Conservation (phyloP, 1,284 basidiomycete species). For the Leccinum angustisporum region DNA sequence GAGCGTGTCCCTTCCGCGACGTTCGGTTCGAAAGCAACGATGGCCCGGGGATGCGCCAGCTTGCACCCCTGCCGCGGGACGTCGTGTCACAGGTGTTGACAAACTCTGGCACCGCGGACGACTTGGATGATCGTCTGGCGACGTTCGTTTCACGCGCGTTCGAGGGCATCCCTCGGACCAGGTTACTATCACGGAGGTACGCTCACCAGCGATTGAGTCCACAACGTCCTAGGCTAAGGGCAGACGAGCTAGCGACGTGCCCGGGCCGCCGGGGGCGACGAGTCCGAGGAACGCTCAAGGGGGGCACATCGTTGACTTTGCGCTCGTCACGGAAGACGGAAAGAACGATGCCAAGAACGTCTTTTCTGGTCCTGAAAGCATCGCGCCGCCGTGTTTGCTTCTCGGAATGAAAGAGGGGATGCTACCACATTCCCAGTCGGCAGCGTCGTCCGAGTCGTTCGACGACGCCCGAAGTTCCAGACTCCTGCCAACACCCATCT, state of each 20-base stretch:
- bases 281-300: not conserved
- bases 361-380: not conserved
- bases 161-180: slow-evolving; percentile 15
- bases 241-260: slow-evolving; percentile 1
- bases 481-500: slow-evolving; percentile 6
- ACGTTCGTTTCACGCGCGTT: slow-evolving; percentile 17
- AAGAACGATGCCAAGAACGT: not conserved
- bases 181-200: slow-evolving; percentile 22
- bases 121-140: not conserved
- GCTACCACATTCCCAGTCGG: not conserved
- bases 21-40: slow-evolving; percentile 17
- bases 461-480: not conserved
- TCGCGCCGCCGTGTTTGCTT: slow-evolving; percentile 11
- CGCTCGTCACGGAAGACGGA: slow-evolving; percentile 8
- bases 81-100: slow-evolving; percentile 17
- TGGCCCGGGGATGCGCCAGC: not conserved
- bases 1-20: slow-evolving; percentile 18
- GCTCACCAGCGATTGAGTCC: not conserved
- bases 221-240: slow-evolving; percentile 6
- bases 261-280: not conserved
- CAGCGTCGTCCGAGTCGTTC: not conserved
- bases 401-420: slow-evolving; percentile 17
- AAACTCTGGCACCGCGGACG: not conserved
- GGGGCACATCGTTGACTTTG: slow-evolving; percentile 15
- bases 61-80: slow-evolving; percentile 10